Evolutionary conservation across 208 protist genomes (phyloP).

Genomic region (Leishmania lainsoni): DNA sequence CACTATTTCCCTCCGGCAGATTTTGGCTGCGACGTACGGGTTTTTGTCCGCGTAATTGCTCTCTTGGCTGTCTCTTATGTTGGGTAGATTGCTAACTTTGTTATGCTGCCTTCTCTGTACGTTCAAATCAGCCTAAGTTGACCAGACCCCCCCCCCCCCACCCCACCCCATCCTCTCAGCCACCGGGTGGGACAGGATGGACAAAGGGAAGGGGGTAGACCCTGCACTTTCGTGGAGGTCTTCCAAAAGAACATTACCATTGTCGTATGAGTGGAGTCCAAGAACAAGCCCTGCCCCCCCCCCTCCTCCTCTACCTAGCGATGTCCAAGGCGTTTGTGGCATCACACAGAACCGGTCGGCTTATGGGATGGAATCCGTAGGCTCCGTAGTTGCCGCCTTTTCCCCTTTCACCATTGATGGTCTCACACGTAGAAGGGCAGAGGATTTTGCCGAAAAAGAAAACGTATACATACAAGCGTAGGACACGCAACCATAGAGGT

Average conservation of each 20-base stretch:
- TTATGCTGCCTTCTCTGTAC: not conserved
- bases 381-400: not conserved
- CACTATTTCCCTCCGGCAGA: not conserved
- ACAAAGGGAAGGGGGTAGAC: not conserved
- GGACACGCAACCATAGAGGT: not conserved
- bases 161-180: not conserved
- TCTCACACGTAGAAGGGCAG: not conserved
- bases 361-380: not conserved
- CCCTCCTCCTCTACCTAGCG: too few species aligned
- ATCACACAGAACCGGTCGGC: too few species aligned
- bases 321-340: too few species aligned
- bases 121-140: not conserved
- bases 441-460: not conserved
- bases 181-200: not conserved
- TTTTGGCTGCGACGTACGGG: not conserved
- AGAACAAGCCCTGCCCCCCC: too few species aligned
- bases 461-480: not conserved
- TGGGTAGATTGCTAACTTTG: not conserved
- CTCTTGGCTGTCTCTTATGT: not conserved
- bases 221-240: not conserved
- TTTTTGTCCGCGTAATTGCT: not conserved
- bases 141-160: not conserved
- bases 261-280: not conserved
- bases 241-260: not conserved
- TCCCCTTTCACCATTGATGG: not conserved